Evolutionary conservation across 805 yeast genomes (phyloP), one percentile per base, ranked within the genome.

Genomic region (Teunomyces cretensis): DNA sequence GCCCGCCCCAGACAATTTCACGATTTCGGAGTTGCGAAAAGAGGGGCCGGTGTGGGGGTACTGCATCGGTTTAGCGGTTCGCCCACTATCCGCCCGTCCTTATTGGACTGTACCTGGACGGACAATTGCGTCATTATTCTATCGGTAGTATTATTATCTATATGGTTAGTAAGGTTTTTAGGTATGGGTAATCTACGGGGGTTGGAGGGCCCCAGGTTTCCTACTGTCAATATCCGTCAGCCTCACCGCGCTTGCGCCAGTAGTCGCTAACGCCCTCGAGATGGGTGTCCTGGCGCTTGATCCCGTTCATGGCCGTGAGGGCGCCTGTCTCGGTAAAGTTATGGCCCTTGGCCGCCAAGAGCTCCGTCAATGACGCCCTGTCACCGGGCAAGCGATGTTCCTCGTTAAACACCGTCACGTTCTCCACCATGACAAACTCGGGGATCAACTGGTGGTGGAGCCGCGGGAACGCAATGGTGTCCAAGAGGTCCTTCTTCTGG

Each of bases 361-460:
- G 79, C 2, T 60, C 59, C 11, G 66, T 62, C 41, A 71, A 61
- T 1, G 69, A n/a, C 1, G 68, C 64, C 27, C 45, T 38, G 16
- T 13, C 38, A n/a, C 9, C 12, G 11, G 28, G 22, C 22, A 6
- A 3, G 22, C 22, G 6, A 40, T 54, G 58, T 42, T 71, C 76
- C 14, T 57, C 50, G 26, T 64, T 77, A 4, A 61, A 57, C 28
- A 62, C 44, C 1, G 75, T 67, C 37, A 79, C 74, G 11, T 70
- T 59, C 57, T 91, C 98, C 33, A 85, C 74, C 63, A 72, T 80
- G 1, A 81, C 67, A 2, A 55, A 60, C 50, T 88, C 83, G 0
- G 97, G 97, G 19, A 92, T 60, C 16, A 92, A 75, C 63, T 92
- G 99, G 61, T 92, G 97, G 61, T 92, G 98, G 9, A 88, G 39